A percentile compares a stretch with the other conserved stretches of the same genome.
phyloP scores from a whole-genome alignment of 768 basidiomycete genomes.

The Neoboletus subvelutipes region DNA sequence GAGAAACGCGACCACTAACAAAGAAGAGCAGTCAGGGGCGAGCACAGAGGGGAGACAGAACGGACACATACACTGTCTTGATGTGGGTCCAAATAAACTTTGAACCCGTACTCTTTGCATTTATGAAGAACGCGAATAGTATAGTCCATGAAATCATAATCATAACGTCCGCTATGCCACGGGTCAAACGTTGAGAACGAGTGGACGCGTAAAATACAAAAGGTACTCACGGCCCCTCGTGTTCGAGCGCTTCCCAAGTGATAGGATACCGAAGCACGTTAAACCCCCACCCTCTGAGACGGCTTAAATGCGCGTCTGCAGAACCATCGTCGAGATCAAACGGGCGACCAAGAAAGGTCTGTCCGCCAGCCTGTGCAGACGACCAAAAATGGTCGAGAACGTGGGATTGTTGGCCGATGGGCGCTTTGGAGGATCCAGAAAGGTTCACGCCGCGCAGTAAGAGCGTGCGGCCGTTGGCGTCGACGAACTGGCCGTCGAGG shows the following conservation, averaged over 20 bases:
- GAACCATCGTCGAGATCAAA: slow-evolving; percentile 82
- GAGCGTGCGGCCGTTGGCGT: slow-evolving; percentile 69
- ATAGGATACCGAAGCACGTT: slow-evolving; percentile 79
- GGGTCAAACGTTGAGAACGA: background rate
- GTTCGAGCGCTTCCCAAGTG: slow-evolving; percentile 96
- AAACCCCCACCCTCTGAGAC: slow-evolving; percentile 94
- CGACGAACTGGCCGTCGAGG: slow-evolving; percentile 66
- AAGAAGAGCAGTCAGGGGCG: background rate
- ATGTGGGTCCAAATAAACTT: slow-evolving; percentile 92
- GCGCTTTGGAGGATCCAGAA: slow-evolving; percentile 85
- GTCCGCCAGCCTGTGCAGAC: slow-evolving; percentile 62
- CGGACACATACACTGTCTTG: slow-evolving; percentile 79
- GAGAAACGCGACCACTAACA: slow-evolving; percentile 97
- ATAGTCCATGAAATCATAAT: slow-evolving; percentile 91
- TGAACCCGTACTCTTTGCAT: slow-evolving; percentile 90
- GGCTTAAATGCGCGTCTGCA: slow-evolving; percentile 80
- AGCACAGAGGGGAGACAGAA: background rate
- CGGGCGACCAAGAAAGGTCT: slow-evolving; percentile 74
- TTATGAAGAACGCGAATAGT: slow-evolving; percentile 83
- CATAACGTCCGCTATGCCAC: slow-evolving; percentile 73
- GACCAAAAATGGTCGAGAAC: slow-evolving; percentile 81
- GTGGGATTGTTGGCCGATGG: slow-evolving; percentile 66
- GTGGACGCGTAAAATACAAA: background rate
- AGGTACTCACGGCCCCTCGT: slow-evolving; percentile 85
- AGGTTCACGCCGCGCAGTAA: slow-evolving; percentile 95